Evolutionary conservation across 1,139 yeast species (phyloP).

Genomic region (Scheffersomyces segobiensis): DNA sequence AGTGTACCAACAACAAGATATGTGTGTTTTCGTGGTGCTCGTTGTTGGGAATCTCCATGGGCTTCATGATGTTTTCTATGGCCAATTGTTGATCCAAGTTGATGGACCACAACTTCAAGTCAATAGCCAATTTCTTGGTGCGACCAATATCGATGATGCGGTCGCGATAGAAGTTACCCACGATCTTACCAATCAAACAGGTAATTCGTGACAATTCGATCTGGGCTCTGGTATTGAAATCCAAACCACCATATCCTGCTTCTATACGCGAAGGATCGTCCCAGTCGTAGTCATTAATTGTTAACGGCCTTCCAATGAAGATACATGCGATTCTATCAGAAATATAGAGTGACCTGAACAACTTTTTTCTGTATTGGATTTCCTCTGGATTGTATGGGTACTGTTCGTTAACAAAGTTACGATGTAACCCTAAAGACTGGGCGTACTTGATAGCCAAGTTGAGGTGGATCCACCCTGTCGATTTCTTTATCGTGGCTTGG

Average conservation of each 20-base stretch:
- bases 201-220: conserved; percentile 5
- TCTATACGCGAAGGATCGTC: conserved; percentile 11
- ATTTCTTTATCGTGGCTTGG: conserved; percentile 32
- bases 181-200: conserved; percentile 28
- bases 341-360: conserved; percentile 28
- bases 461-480: conserved; percentile 35
- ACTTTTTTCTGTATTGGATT: neutral
- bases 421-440: conserved; percentile 12
- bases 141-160: conserved; percentile 28
- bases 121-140: conserved; percentile 34
- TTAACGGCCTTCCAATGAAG: conserved; percentile 38
- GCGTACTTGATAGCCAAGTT: conserved; percentile 8
- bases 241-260: conserved; percentile 26
- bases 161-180: conserved; percentile 31
- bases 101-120: conserved; percentile 35
- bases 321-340: conserved; percentile 36
- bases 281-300: conserved; percentile 26
- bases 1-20: conserved; percentile 3
- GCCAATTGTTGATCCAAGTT: conserved; percentile 13
- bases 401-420: conserved; percentile 23
- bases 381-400: conserved; percentile 2
- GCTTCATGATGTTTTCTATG: neutral
- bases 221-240: conserved; percentile 1
- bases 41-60: conserved; percentile 1
- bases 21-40: conserved; percentile 4